Evolutionary conservation across 495 filamentous ascomycete species (phyloP).

Genomic region (Penicillium pancosmium): DNA sequence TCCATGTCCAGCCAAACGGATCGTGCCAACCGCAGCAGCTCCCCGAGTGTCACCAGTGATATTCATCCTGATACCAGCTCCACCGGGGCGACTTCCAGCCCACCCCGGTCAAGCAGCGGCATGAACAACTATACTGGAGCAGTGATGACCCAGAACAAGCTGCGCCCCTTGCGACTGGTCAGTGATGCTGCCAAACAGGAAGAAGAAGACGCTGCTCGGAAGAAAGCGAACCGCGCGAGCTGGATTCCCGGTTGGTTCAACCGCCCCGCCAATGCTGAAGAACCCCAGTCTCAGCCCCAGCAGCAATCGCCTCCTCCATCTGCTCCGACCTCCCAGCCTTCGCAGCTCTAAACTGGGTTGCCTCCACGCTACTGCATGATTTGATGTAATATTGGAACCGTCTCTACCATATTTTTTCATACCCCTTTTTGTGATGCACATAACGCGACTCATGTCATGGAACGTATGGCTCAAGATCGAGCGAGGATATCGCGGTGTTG

Average conservation of each 20-base stretch:
- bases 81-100: slow-evolving; percentile 53
- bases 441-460: slow-evolving; percentile 30
- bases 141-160: slow-evolving; percentile 73
- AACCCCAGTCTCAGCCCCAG: slow-evolving; percentile 7
- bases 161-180: slow-evolving; percentile 84
- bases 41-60: slow-evolving; percentile 63
- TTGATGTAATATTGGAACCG: slow-evolving; percentile 29
- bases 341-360: slow-evolving; percentile 5
- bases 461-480: slow-evolving; percentile 15
- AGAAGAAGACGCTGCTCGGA: slow-evolving; percentile 53
- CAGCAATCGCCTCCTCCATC: slow-evolving; percentile 9
- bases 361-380: slow-evolving; percentile 23
- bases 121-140: slow-evolving; percentile 56
- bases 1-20: slow-evolving; percentile 50
- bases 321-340: slow-evolving; percentile 7
- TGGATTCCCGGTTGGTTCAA: slow-evolving; percentile 64
- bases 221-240: slow-evolving; percentile 61
- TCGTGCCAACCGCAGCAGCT: slow-evolving; percentile 51
- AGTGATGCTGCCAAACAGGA: slow-evolving; percentile 45
- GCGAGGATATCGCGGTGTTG: slow-evolving; percentile 18
- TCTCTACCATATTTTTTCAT: slow-evolving; percentile 31
- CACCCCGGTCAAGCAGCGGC: slow-evolving; percentile 58
- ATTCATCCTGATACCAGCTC: slow-evolving; percentile 55
- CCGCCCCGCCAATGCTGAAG: slow-evolving; percentile 31
- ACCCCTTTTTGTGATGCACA: slow-evolving; percentile 34